phyloP scores from a whole-genome alignment of 225 moss, liverwort and hornwort species.

The Polytrichum commune region DNA sequence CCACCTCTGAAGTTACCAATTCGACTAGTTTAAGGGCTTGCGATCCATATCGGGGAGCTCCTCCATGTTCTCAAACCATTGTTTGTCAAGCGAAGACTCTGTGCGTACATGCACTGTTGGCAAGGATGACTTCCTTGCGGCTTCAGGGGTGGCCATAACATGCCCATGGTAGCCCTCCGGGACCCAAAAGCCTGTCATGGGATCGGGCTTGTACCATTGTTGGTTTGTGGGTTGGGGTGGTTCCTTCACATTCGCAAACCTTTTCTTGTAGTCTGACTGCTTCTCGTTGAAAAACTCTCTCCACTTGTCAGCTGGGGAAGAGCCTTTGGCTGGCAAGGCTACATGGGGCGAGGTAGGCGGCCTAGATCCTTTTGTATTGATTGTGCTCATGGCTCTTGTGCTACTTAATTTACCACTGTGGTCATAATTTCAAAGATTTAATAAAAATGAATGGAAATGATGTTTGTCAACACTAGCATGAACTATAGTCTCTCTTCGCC shows the following conservation, averaged over 20 bases:
- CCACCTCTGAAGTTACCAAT: too few relatives aligned
- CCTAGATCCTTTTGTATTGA: constrained; percentile 7
- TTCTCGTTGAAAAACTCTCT: constrained; percentile 34
- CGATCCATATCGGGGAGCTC: constrained; percentile 9
- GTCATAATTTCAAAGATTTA: neutral
- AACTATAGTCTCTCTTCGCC: neutral
- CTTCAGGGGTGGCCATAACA: constrained; percentile 14
- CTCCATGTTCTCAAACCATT: constrained; percentile 6
- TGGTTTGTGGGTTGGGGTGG: constrained; percentile 17
- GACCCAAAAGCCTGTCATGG: constrained; percentile 38
- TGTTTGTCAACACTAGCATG: too few relatives aligned
- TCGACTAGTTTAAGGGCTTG: neutral
- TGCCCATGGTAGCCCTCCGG: constrained; percentile 39
- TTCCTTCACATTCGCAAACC: constrained; percentile 24
- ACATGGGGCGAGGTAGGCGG: neutral
- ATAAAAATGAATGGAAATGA: neutral
- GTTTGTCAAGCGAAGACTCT: neutral
- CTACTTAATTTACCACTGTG: neutral
- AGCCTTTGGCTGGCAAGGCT: neutral
- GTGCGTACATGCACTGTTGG: neutral
- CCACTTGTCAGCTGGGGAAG: neutral
- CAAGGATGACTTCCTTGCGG: neutral
- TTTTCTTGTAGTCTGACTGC: constrained; percentile 21
- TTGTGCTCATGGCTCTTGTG: neutral
- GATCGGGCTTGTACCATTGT: constrained; percentile 58